Conservation (phyloP, 768 basidiomycete species). For the Mycena latifolia region DNA sequence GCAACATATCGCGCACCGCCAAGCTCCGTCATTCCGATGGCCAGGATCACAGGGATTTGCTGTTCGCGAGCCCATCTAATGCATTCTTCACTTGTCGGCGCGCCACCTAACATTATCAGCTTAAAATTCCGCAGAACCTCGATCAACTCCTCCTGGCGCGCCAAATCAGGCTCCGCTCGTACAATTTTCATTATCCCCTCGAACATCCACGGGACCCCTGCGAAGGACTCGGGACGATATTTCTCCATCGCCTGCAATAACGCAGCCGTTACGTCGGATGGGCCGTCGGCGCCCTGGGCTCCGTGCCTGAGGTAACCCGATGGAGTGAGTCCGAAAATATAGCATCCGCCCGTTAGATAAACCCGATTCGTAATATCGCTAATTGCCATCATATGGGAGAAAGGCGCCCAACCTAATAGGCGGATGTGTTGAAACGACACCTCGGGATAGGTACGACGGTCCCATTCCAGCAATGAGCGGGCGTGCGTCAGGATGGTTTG, state of each 20-base stretch:
- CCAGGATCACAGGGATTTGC: constrained; percentile 44
- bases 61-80: constrained; percentile 44
- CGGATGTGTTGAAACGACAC: constrained; percentile 37
- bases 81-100: constrained; percentile 43
- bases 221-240: constrained; percentile 41
- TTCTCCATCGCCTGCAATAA: constrained; percentile 42
- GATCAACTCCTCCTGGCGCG: constrained; percentile 35
- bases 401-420: constrained; percentile 49
- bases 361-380: constrained; percentile 43
- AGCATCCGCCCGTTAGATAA: constrained; percentile 46
- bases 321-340: constrained; percentile 47
- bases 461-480: constrained; percentile 40
- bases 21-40: constrained; percentile 52
- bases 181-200: constrained; percentile 45
- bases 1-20: constrained; percentile 39
- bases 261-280: constrained; percentile 42
- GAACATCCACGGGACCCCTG: constrained; percentile 49
- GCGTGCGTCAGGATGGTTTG: constrained; percentile 42
- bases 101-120: constrained; percentile 45
- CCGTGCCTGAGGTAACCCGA: constrained; percentile 40
- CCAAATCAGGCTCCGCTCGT: constrained; percentile 35
- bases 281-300: constrained; percentile 21
- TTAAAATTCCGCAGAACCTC: constrained; percentile 42
- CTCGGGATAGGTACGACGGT: background rate
- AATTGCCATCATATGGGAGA: constrained; percentile 48